Percentiles rank a stretch among this genome's conserved stretches.
phyloP scores from a whole-genome alignment of 768 basidiomycete species.

The Strobilomyces dryophilus region DNA sequence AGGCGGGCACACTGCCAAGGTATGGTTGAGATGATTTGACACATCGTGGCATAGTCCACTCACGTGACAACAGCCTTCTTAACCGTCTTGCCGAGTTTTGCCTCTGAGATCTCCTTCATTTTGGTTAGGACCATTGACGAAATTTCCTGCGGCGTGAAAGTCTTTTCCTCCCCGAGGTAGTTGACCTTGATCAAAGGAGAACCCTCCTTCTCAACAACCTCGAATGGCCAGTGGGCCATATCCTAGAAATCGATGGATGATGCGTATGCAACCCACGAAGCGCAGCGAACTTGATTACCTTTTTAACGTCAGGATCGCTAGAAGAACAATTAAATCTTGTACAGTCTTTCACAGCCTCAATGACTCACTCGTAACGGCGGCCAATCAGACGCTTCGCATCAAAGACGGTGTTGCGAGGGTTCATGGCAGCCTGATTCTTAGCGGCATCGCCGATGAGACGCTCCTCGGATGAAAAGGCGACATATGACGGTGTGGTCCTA shows the following conservation, averaged over 20 bases:
- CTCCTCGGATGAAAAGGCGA: slow-evolving; percentile 95
- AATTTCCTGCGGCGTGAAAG: slow-evolving; percentile 97
- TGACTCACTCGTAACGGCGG: slow-evolving; percentile 84
- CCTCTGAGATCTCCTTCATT: slow-evolving; percentile 99
- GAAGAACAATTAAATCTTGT: slow-evolving; percentile 4
- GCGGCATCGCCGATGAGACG: slow-evolving; percentile 98
- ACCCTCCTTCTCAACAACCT: slow-evolving; percentile 94
- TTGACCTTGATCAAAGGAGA: slow-evolving; percentile 96
- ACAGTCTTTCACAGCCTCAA: neutral
- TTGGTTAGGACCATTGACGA: slow-evolving; percentile 99
- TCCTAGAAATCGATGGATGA: slow-evolving; percentile 48
- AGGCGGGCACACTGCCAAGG: slow-evolving; percentile 78
- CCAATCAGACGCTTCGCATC: slow-evolving; percentile 99
- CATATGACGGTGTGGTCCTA: slow-evolving; percentile 98
- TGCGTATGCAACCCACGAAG: neutral
- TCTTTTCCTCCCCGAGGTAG: slow-evolving; percentile 93
- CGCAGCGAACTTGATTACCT: slow-evolving; percentile 36
- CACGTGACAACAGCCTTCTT: slow-evolving; percentile 99
- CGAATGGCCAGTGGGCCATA: slow-evolving; percentile 96
- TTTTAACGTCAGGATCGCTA: slow-evolving; percentile 91
- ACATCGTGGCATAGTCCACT: slow-evolving; percentile 30
- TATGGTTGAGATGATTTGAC: slow-evolving; percentile 1
- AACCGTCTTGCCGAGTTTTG: slow-evolving; percentile 96
- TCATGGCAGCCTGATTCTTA: slow-evolving; percentile 99
- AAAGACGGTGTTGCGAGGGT: slow-evolving; percentile 98